Evolutionary conservation across 345 rosid genomes (phyloP).

Genomic region (Arabis alpina): DNA sequence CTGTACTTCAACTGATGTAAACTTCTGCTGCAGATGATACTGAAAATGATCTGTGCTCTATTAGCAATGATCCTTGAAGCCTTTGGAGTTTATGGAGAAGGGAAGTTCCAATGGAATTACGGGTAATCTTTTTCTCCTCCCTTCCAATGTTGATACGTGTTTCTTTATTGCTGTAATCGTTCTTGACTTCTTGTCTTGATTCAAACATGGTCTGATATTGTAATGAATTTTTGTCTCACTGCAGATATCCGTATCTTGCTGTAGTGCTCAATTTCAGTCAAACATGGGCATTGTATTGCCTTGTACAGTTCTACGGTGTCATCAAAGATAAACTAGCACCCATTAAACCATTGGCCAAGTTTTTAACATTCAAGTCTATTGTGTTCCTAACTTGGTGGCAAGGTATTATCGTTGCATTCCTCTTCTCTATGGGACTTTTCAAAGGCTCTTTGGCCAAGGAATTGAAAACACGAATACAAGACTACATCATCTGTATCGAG

Average conservation of each 20-base stretch:
- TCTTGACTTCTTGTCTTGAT: not conserved
- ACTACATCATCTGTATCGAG: slow-evolving; percentile 97
- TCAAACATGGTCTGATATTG: not conserved
- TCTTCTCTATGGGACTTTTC: slow-evolving; percentile 83
- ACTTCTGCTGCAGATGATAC: slow-evolving; percentile 70
- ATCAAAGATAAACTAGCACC: slow-evolving; percentile 86
- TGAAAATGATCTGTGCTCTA: slow-evolving; percentile 91
- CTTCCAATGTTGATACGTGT: not conserved
- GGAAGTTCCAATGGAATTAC: slow-evolving; percentile 91
- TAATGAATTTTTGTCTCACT: slow-evolving; percentile 31
- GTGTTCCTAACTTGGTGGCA: slow-evolving; percentile 99
- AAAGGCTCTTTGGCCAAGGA: slow-evolving; percentile 89
- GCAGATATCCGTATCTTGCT: slow-evolving; percentile 97
- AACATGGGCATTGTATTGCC: slow-evolving; percentile 97
- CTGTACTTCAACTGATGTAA: slow-evolving; percentile 17
- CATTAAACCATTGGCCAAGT: slow-evolving; percentile 95
- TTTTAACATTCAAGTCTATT: slow-evolving; percentile 90
- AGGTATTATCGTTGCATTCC: slow-evolving; percentile 93
- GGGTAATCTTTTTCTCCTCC: slow-evolving; percentile 55
- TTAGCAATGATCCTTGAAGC: slow-evolving; percentile 91
- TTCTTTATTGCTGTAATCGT: not conserved
- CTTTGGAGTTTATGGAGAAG: slow-evolving; percentile 98
- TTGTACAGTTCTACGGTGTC: slow-evolving; percentile 90
- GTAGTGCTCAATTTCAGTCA: slow-evolving; percentile 97
- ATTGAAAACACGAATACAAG: slow-evolving; percentile 87